Base-by-base conservation (phyloP, 176 grass and related monocot species). In the Miscanthus lutarioriparius region DNA sequence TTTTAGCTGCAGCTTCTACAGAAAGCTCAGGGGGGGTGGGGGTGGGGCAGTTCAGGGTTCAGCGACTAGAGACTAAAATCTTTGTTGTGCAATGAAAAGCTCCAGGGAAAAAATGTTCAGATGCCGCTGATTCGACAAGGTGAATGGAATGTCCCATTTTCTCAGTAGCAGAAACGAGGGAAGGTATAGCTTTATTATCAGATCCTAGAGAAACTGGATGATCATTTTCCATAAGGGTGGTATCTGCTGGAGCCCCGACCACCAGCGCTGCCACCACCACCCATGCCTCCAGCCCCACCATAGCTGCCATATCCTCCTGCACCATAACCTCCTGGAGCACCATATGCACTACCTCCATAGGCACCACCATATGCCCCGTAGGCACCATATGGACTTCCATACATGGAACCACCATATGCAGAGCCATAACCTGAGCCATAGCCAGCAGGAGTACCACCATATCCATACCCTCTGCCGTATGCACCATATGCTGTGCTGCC, bases 151-250 rank as follows among this genome's bases (percentile, higher is more conserved):
- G 83, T 38, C 59, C 13, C 65, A 77, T 58, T 47, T 82, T 64
- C 78, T 83, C 67, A 15, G 43, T 47, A 64, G 45, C 27, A 49
- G 47, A 80, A 83, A 86, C 30, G 35, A 79, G 61, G n/a, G 10
- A 69, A 77, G 40, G 39, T 80, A 47, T 80, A 75, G 14, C 20
- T 64, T 87, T 91, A 84, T 87, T 74, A 91, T 84, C 68, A 91
- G 69, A 17, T 83, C 76, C 75, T 80, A 64, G 15, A 37, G 68
- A 83, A 20, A 73, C 26, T 33, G 9, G 3, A 54, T 12, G 17
- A 63, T 91, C 77, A 90, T 84, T 96, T 96, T 62, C 88, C 88
- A 69, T 96, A 96, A 0, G 94, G 94, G n/a, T 96, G 94, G 58
- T 96, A 93, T 72, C 91, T 93, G 82, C 85, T 90, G 11, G 89